Evolutionary conservation across 768 basidiomycete species (phyloP), one percentile per base, ranked within the genome.

Genomic region (Sutorius australiensis): DNA sequence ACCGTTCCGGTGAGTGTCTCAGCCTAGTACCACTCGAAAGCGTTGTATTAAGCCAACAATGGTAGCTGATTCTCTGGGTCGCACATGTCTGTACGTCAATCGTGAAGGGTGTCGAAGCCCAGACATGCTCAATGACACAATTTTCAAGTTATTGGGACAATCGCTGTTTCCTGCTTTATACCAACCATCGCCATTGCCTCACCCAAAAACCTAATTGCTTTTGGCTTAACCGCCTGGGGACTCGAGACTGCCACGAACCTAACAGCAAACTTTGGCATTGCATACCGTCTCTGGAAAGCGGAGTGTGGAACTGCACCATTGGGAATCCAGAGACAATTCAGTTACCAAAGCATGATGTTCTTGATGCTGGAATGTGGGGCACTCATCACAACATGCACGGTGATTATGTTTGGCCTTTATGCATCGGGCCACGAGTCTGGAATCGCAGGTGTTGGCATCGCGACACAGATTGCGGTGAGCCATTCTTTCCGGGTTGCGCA

Each of bases 341-440:
- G 53, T 34, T 63, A 63, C 30, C 54, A 32, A 42, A 33, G 51
- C 32, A 54, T n/a, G n/a, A 49, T 52, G 7, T 45, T 63, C 17
- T 46, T 63, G 16, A 32, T 64, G 28, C 43, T 63, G 17, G 62
- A 63, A 38, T 61, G 56, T 6, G 62, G 62, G 5, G 59, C 53
- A 1, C 51, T 64, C 19, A 63, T 63, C 50, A 63, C 62, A 5
- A 48, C 43, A 10, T 58, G 57, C 31, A 58, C 62, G 14, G 17
- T 50, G n/a, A 31, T 63, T 39, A 54, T 63, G 61, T 61, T 63
- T 32, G 28, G 27, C n/a, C 42, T 64, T 2, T 64, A 41, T 28
- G 39, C 51, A 28, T 48, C 55, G 34, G 55, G 50, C 17, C 48
- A 61, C 31, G 38, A 54, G 5, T 36, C 53, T 7, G 59, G 59